Base-by-base conservation (phyloP, 192 early-diverging fungal species). In the Gonapodya prolifera region DNA sequence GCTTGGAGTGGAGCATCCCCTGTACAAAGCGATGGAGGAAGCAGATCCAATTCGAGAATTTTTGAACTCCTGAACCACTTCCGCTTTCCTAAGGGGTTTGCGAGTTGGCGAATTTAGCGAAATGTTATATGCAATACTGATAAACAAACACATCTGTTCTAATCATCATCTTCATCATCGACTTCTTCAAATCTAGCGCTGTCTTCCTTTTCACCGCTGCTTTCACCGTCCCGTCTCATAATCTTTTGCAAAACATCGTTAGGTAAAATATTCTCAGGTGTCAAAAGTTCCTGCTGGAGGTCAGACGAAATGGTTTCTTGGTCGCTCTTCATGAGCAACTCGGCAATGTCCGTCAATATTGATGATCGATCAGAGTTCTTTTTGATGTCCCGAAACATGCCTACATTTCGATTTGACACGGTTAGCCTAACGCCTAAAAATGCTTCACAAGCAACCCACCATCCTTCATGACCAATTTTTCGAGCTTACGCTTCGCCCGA, bases 381-480 rank as follows among this genome's bases (percentile, higher is more conserved):
- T 23, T 61, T 61, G 23, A 61, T 61, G 45, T 61, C 45, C 8
- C 45, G 45, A 23, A 61, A 61, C 45, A 61, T 61, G 8, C 45
- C 45, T 61, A 23, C 8, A 23, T 16, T n/a, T n/a, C n/a, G n/a
- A n/a, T n/a, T n/a, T n/a, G n/a, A n/a, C n/a, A n/a, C n/a, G n/a
- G n/a, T n/a, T n/a, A n/a, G n/a, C n/a, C n/a, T n/a, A n/a, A n/a
- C n/a, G n/a, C n/a, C n/a, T n/a, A n/a, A n/a, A n/a, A n/a, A n/a
- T n/a, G n/a, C n/a, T n/a, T n/a, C n/a, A n/a, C n/a, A n/a, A 30
- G 29, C 28, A 81, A 78, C 0, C 79, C 80, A 0, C 87, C 82
- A 1, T 88, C 83, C 82, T 94, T 93, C 75, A 98, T 97, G n/a
- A 99, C 97, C 1, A 98, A 82, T 79, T 96, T 94, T 77, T 97